These are phyloP conservation scores for Zymoseptoria pseudotritici DNA, from an alignment of 2,329 filamentous ascomycete species.

Conservation along the genomic window DNA sequence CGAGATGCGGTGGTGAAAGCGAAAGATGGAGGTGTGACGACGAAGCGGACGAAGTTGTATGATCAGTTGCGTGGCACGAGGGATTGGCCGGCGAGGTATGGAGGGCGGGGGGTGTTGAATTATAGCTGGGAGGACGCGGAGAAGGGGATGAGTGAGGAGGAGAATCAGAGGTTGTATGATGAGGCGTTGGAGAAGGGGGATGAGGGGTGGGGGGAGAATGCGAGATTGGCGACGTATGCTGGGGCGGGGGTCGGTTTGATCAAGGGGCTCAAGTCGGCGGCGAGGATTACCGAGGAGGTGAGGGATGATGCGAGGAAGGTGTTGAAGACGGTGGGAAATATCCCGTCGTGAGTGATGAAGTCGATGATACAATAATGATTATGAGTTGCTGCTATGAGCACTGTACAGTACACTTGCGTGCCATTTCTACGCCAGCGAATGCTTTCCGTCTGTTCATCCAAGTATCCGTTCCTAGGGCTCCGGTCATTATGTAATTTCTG, in stretches of 20 bases:
- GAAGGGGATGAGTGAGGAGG: conserved; percentile 35
- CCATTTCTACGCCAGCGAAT: neutral
- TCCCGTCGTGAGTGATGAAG: neutral
- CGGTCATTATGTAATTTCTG: neutral
- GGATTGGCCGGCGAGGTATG: conserved; percentile 51
- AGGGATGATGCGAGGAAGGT: conserved; percentile 33
- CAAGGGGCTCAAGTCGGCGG: conserved; percentile 42
- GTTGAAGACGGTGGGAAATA: conserved; percentile 16
- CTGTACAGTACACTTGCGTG: neutral
- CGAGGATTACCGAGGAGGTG: conserved; percentile 46
- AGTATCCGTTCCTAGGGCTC: neutral
- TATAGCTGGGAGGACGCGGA: conserved; percentile 40
- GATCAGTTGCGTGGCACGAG: conserved; percentile 49
- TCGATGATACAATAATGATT: neutral
- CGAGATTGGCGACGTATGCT: conserved; percentile 55
- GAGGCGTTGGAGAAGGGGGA: conserved; percentile 46
- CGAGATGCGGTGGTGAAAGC: conserved; percentile 39
- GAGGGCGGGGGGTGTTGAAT: conserved; percentile 53
- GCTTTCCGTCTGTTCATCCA: neutral
- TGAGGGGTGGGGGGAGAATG: conserved; percentile 45
- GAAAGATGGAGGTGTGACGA: conserved; percentile 46
- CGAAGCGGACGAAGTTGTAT: conserved; percentile 45
- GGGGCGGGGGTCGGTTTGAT: conserved; percentile 56
- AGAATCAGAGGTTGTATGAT: conserved; percentile 40
- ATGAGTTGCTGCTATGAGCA: neutral